Base-by-base conservation (phyloP, 1,284 basidiomycete genomes). In the Kalmanozyma brasiliensis region DNA sequence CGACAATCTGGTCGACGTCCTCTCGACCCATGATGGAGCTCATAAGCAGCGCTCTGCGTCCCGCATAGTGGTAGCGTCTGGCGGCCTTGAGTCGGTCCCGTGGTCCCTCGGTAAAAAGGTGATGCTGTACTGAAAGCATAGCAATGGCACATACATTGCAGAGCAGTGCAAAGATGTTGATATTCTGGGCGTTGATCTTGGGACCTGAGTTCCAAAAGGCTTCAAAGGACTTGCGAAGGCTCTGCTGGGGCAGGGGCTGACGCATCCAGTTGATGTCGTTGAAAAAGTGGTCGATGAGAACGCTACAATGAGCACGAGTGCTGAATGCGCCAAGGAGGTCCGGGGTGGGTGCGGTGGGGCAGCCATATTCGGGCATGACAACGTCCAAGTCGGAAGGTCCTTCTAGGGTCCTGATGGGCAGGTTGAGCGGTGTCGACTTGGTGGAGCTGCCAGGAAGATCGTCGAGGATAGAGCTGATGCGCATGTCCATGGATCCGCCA, bases 201-300 rank as follows among this genome's bases (percentile, higher is more conserved):
- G 77, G 75, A 19, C 73, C 76, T 2, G 57, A 51, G 17, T 63
- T 60, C 69, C 71, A 74, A 29, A 76, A 70, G 16, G 51, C 47
- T 17, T 65, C 55, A 14, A 71, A 71, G 8, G 62, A 66, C 32
- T 67, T 46, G 41, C 65, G 66, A 2, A 76, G 35, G 45, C 59
- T 53, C 35, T 61, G 52, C 26, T 69, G 70, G 0, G 74, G 71
- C 16, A 76, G 34, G 2, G 72, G 73, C 44, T 76, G 75, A n/a
- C 77, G 70, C 36, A 79, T 58, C 77, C 77, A 79, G 43, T 78
- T 79, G 62, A 76, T 66, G 46, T 75, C 61, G 35, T 67, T 47
- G 55, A 73, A 78, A 43, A 63, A 79, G 24, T 78, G 76, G 37
- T 74, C 66, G 34, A 77, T 48, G 16, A 79, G 64, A 7, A 52